phyloP scores from a whole-genome alignment of 208 protist genomes.

The Leishmania lainsoni region DNA sequence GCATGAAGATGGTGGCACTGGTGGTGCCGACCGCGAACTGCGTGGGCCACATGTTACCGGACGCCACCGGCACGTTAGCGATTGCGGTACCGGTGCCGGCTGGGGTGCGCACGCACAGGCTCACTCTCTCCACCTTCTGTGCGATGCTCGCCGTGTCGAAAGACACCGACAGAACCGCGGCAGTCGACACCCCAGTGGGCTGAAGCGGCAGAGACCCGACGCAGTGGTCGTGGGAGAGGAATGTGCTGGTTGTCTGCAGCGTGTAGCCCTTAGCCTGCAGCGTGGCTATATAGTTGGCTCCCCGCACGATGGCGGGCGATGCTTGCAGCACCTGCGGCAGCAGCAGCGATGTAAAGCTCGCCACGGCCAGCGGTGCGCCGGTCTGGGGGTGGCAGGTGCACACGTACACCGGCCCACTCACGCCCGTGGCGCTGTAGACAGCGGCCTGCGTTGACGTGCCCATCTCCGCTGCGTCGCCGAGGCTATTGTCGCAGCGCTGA shows the following conservation, averaged over 20 bases:
- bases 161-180: constrained; percentile 19
- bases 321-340: constrained; percentile 35
- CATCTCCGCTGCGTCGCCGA: constrained; percentile 27
- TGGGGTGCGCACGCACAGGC: constrained; percentile 48
- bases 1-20: constrained; percentile 6
- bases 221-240: constrained; percentile 49
- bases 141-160: constrained; percentile 32
- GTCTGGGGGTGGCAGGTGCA: constrained; percentile 39
- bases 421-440: constrained; percentile 13
- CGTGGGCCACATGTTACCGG: constrained; percentile 42
- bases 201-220: constrained; percentile 14
- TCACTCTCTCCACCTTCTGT: constrained; percentile 23
- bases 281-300: constrained; percentile 44
- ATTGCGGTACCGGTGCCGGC: constrained; percentile 25
- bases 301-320: constrained; percentile 46
- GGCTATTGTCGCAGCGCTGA: constrained; percentile 24
- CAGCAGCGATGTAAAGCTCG: constrained; percentile 51
- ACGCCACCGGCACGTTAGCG: constrained; percentile 34
- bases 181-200: constrained; percentile 25
- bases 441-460: not conserved
- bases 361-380: constrained; percentile 27
- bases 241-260: constrained; percentile 39
- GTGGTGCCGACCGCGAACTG: constrained; percentile 42
- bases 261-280: constrained; percentile 41
- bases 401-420: constrained; percentile 52